Evolutionary conservation across 2,329 filamentous ascomycete genomes (phyloP), one percentile per base, ranked within the genome.

Genomic region (Bertia moriformis): DNA sequence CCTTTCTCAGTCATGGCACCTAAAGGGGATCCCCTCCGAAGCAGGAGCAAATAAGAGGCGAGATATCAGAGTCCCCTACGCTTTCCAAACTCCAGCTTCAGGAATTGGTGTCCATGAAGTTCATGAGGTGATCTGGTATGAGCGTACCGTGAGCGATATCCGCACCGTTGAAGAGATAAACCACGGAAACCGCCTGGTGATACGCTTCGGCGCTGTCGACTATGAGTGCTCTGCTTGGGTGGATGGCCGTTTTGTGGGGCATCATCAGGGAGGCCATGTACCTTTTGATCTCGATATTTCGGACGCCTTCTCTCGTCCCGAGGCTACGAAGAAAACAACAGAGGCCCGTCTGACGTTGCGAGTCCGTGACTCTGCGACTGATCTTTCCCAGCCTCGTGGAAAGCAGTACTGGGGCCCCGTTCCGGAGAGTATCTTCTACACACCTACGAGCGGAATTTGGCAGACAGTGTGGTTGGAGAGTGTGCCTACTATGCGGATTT

Each of bases 101-200:
- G 73, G 74, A 2, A 71, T 81, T 45, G 63, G 70, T 43, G 67
- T 78, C 22, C 66, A 66, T 40, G 71, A 67, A 38, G 72, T 73
- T 2, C 78, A 82, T 49, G 74, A 81, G 51, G 70, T 81, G 3
- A 51, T 82, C 5, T 82, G 77, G 77, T 82, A 82, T 47, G 70
- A 79, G 53, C 64, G 69, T 4, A 45, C 39, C 14, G 59, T 78
- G 39, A 46, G 47, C 1, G 72, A 78, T 45, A 55, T 69, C 38
- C 66, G 73, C 29, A 57, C 52, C 1, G 43, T 54, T 2, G 49
- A 56, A 4, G 61, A 72, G 44, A 60, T 58, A 35, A 45, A 53
- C 0, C 49, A n/a, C n/a, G n/a, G n/a, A n/a, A n/a, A 51, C 1
- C 53, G 62, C n/a, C n/a, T n/a, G n/a, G n/a, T n/a, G n/a, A n/a